Conservation (phyloP, 2,329 filamentous ascomycete species). For the Nakataea oryzae region DNA sequence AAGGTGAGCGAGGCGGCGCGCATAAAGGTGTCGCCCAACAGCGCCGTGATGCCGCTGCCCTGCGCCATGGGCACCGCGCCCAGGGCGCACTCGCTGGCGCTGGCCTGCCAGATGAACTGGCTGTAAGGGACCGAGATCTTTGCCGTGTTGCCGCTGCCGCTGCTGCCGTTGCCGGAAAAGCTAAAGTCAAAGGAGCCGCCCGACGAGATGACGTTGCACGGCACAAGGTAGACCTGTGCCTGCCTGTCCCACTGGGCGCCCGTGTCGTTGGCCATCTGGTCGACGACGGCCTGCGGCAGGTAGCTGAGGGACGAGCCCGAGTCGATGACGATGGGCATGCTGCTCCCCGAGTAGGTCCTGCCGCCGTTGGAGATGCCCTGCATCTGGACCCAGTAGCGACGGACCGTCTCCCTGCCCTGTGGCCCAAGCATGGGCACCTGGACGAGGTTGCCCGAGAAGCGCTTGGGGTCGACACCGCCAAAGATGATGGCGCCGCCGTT, state of each 20-base stretch:
- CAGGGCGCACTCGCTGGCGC: slow-evolving; percentile 26
- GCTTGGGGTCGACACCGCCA: slow-evolving; percentile 27
- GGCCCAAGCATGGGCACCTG: slow-evolving; percentile 28
- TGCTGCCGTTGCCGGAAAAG: slow-evolving; percentile 18
- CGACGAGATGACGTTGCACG: slow-evolving; percentile 26
- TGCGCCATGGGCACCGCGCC: slow-evolving; percentile 18
- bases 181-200: slow-evolving; percentile 35
- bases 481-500: slow-evolving; percentile 18
- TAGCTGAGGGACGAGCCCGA: slow-evolving; percentile 39
- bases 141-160: slow-evolving; percentile 23
- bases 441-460: slow-evolving; percentile 34
- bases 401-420: slow-evolving; percentile 11
- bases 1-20: slow-evolving; percentile 20
- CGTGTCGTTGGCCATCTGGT: slow-evolving; percentile 30
- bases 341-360: slow-evolving; percentile 11
- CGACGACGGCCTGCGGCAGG: slow-evolving; percentile 31
- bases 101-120: slow-evolving; percentile 38
- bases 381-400: slow-evolving; percentile 24
- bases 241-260: slow-evolving; percentile 20
- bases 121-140: slow-evolving; percentile 24
- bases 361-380: slow-evolving; percentile 12
- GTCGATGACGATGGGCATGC: slow-evolving; percentile 28
- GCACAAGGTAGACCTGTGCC: slow-evolving; percentile 30
- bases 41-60: slow-evolving; percentile 9
- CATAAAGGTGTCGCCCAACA: slow-evolving; percentile 21